These are phyloP conservation scores for Juglanconis oblonga DNA, from an alignment of 2,329 filamentous ascomycete genomes.

Conservation along the genomic window DNA sequence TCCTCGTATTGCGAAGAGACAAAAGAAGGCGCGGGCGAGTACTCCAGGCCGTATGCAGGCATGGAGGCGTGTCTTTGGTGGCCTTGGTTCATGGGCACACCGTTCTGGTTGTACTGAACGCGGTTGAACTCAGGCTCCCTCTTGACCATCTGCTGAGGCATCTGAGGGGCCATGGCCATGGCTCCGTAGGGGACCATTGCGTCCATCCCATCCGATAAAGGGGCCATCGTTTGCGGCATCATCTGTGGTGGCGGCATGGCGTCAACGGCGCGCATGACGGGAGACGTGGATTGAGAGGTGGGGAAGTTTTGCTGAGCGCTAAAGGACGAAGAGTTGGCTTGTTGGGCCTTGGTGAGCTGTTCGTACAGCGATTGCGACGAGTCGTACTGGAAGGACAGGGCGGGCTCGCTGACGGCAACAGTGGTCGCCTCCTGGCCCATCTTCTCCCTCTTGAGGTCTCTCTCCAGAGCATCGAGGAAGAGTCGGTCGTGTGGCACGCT, in stretches of 20 bases:
- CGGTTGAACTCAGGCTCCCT: slow-evolving; percentile 81
- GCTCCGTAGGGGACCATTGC: slow-evolving; percentile 67
- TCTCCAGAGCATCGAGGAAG: slow-evolving; percentile 95
- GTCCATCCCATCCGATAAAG: slow-evolving; percentile 64
- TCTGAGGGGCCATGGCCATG: slow-evolving; percentile 67
- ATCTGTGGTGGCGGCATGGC: slow-evolving; percentile 79
- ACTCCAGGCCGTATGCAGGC: slow-evolving; percentile 91
- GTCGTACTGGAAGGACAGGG: slow-evolving; percentile 97
- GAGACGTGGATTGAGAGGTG: slow-evolving; percentile 80
- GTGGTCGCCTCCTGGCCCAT: slow-evolving; percentile 99
- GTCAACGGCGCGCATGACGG: slow-evolving; percentile 86
- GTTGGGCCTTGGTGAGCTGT: slow-evolving; percentile 98
- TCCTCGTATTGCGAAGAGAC: slow-evolving; percentile 98
- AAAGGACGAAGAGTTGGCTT: slow-evolving; percentile 97
- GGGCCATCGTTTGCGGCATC: slow-evolving; percentile 51
- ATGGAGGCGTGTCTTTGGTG: slow-evolving; percentile 97
- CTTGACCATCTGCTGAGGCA: slow-evolving; percentile 77
- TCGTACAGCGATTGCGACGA: slow-evolving; percentile 98
- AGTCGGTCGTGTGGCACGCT: slow-evolving; percentile 96
- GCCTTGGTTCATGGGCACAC: slow-evolving; percentile 75
- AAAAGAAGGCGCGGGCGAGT: slow-evolving; percentile 95
- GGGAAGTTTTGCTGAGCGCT: slow-evolving; percentile 71
- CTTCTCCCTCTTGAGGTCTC: slow-evolving; percentile 97
- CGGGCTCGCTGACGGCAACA: slow-evolving; percentile 93
- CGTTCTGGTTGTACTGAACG: slow-evolving; percentile 88